Percentiles rank a stretch among this genome's conserved stretches.
Evolutionary conservation across 2,329 filamentous ascomycete species (phyloP).

Genomic region (Aspergillus sergii): DNA sequence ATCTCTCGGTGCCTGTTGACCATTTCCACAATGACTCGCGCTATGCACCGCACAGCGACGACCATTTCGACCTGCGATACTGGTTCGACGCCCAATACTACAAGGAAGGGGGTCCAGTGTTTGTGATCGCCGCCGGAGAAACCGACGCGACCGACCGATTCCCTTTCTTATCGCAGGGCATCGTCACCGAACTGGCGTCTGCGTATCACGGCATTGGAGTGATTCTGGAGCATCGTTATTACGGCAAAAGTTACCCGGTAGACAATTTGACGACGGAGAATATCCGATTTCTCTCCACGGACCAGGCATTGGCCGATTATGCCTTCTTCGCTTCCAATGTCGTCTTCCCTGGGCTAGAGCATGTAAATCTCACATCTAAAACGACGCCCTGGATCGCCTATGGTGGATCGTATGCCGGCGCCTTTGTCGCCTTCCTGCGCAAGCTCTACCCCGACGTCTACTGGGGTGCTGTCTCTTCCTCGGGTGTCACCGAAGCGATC

Average conservation of each 20-base stretch:
- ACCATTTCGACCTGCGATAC: constrained; percentile 71
- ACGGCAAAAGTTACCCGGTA: constrained; percentile 73
- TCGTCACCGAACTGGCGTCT: constrained; percentile 69
- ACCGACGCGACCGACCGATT: constrained; percentile 49
- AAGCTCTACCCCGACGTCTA: constrained; percentile 77
- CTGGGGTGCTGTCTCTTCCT: constrained; percentile 78
- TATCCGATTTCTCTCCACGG: constrained; percentile 79
- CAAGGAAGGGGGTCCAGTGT: constrained; percentile 75
- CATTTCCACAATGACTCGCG: constrained; percentile 79
- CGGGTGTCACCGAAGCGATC: constrained; percentile 76
- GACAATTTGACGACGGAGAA: constrained; percentile 68
- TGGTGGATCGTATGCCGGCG: constrained; percentile 81
- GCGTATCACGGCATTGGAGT: constrained; percentile 76
- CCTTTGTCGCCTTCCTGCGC: constrained; percentile 74
- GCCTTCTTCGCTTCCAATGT: constrained; percentile 78
- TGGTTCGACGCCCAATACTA: constrained; percentile 82
- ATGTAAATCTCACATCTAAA: constrained; percentile 66
- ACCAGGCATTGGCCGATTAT: constrained; percentile 79
- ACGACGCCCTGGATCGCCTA: constrained; percentile 75
- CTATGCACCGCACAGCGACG: constrained; percentile 76
- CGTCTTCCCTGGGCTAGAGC: constrained; percentile 69
- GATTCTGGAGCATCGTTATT: constrained; percentile 85
- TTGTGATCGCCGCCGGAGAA: constrained; percentile 75
- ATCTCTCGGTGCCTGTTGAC: constrained; percentile 66
- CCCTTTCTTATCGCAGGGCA: constrained; percentile 74